Conservation (phyloP, 768 basidiomycete species). For the Lactifluus piperatus region DNA sequence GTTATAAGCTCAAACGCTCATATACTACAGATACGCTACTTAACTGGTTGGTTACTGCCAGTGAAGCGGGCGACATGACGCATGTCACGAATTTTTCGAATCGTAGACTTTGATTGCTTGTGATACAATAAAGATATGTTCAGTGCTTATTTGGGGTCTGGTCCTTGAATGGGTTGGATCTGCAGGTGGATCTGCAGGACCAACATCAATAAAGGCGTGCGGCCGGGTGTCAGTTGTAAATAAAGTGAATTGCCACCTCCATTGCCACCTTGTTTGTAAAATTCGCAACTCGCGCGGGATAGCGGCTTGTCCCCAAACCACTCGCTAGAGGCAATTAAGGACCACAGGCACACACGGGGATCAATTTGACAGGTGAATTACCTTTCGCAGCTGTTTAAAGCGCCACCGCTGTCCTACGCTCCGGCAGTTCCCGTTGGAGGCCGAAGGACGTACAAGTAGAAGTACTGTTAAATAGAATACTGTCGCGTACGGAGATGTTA, state of each 20-base stretch:
- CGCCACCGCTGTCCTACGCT: no score
- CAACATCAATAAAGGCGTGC: not conserved
- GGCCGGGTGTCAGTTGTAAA: not conserved
- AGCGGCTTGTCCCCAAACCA: conserved; percentile 52
- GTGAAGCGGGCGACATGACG: not conserved
- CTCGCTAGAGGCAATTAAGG: no score
- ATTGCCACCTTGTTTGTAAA: conserved; percentile 71
- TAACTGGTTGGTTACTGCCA: not conserved
- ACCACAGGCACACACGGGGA: no score
- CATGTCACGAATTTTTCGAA: not conserved
- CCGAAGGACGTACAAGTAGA: no score
- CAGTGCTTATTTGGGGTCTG: not conserved
- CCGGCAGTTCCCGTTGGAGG: no score
- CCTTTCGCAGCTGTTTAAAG: no score
- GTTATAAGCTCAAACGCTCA: not conserved
- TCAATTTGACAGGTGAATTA: no score
- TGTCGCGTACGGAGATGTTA: no score
- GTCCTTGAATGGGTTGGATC: conserved; percentile 9
- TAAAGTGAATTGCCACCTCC: no score
- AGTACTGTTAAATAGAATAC: no score
- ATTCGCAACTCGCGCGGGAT: conserved; percentile 71
- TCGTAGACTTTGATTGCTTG: not conserved
- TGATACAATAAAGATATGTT: not conserved
- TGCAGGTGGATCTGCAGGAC: conserved; percentile 11
- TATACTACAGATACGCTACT: not conserved